Evolutionary conservation across 768 basidiomycete species (phyloP).

Genomic region (Tulasnella sp.): DNA sequence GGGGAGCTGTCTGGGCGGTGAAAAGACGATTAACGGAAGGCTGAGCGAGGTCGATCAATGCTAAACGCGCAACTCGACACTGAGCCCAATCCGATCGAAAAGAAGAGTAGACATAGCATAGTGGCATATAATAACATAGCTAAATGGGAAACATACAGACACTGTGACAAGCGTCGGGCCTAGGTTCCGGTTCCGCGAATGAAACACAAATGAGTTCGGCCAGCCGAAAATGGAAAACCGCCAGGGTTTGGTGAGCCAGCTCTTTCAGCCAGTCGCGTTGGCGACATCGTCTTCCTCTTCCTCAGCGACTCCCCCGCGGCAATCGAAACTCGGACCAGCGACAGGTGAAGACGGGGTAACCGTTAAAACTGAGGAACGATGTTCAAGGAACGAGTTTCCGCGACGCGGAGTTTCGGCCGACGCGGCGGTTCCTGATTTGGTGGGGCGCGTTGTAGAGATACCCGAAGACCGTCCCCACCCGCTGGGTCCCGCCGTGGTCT

Average conservation of each 20-base stretch:
- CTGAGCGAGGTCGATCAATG: not conserved
- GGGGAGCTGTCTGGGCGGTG: not conserved
- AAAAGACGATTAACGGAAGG: not conserved
- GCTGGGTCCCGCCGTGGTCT: not conserved
- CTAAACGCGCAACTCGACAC: too few relatives aligned
- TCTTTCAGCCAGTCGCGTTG: not conserved
- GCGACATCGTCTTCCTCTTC: not conserved
- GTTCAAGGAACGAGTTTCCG: not conserved
- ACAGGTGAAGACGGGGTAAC: not conserved
- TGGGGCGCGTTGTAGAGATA: not conserved
- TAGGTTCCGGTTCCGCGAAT: not conserved
- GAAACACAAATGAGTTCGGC: not conserved
- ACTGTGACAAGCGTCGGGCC: not conserved
- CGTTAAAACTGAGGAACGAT: not conserved
- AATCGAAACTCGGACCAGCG: not conserved
- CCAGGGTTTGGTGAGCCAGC: not conserved
- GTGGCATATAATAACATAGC: not conserved
- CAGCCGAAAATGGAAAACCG: not conserved
- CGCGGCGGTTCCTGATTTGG: too few relatives aligned
- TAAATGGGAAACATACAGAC: not conserved
- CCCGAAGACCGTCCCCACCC: not conserved
- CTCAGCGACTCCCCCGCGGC: not conserved
- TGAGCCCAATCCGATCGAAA: too few relatives aligned
- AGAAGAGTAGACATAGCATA: too few relatives aligned
- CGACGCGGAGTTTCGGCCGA: not conserved